Evolutionary conservation across 108 stramenopile genomes (phyloP).

Genomic region (Cyclotella atomus): DNA sequence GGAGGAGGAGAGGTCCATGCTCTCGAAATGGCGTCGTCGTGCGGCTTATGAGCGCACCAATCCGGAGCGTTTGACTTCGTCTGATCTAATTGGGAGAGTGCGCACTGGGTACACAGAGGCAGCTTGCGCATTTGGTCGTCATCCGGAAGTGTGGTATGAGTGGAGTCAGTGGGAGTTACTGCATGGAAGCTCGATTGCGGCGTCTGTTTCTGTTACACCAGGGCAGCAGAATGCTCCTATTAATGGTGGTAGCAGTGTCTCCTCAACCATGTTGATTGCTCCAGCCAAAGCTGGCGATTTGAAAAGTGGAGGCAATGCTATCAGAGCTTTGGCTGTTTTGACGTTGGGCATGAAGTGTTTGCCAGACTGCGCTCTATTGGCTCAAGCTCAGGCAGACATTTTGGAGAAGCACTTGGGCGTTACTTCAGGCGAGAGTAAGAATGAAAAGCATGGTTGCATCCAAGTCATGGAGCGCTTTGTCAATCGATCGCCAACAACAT

Average conservation of each 20-base stretch:
- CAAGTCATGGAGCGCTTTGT: constrained; percentile 69
- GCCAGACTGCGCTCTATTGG: constrained; percentile 76
- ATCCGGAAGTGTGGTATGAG: constrained; percentile 89
- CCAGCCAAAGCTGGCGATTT: constrained; percentile 38
- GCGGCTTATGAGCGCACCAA: constrained; percentile 87
- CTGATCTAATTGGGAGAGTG: constrained; percentile 63
- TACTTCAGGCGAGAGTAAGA: constrained; percentile 3
- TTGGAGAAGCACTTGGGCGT: constrained; percentile 54
- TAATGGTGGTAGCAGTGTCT: constrained; percentile 9
- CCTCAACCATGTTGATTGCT: constrained; percentile 31
- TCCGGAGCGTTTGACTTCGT: constrained; percentile 74
- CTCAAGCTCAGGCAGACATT: constrained; percentile 71
- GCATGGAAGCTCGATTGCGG: constrained; percentile 44
- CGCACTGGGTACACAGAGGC: constrained; percentile 78
- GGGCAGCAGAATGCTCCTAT: constrained; percentile 12
- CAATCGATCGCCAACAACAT: constrained; percentile 65
- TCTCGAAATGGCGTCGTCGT: constrained; percentile 77
- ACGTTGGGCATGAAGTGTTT: constrained; percentile 68
- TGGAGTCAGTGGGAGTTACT: constrained; percentile 88
- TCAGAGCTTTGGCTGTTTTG: constrained; percentile 67
- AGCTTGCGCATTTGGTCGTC: constrained; percentile 73
- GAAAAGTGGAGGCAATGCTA: constrained; percentile 41
- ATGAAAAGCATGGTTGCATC: constrained; percentile 42
- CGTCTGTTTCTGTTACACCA: constrained; percentile 11
- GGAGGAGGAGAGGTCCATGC: constrained; percentile 63